Conservation (phyloP, 2,329 filamentous ascomycete genomes). For the Paraconiothyrium brasiliense region DNA sequence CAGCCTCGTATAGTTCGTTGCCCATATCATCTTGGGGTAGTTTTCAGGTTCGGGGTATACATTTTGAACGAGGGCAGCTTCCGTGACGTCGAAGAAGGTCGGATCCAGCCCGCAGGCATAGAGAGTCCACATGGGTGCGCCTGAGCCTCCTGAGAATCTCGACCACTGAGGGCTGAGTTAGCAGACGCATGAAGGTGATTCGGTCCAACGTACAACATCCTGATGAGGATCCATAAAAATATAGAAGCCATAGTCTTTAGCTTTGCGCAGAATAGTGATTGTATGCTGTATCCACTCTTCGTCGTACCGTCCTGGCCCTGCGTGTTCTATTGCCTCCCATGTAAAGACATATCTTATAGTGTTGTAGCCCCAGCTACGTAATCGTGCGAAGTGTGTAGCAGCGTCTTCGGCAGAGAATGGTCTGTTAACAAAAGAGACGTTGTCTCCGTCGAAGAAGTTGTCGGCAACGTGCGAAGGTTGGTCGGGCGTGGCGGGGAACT, state of each 20-base stretch:
- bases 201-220: slow-evolving; percentile 76
- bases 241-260: slow-evolving; percentile 92
- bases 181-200: slow-evolving; percentile 20
- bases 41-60: slow-evolving; percentile 84
- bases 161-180: slow-evolving; percentile 74
- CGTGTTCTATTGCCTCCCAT: slow-evolving; percentile 97
- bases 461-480: slow-evolving; percentile 80
- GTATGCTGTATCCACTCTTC: slow-evolving; percentile 94
- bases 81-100: slow-evolving; percentile 81
- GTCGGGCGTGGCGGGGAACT: slow-evolving; percentile 83
- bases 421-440: slow-evolving; percentile 85
- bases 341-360: slow-evolving; percentile 97
- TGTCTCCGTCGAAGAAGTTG: slow-evolving; percentile 91
- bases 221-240: slow-evolving; percentile 99
- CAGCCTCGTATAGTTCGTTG: slow-evolving; percentile 92
- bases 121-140: slow-evolving; percentile 96
- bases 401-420: slow-evolving; percentile 87
- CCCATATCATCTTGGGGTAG: slow-evolving; percentile 99
- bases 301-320: slow-evolving; percentile 90
- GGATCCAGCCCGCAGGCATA: slow-evolving; percentile 95
- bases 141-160: slow-evolving; percentile 90
- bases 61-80: slow-evolving; percentile 94
- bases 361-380: slow-evolving; percentile 93
- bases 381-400: slow-evolving; percentile 82
- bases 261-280: slow-evolving; percentile 81